These are phyloP conservation scores for Cercospora sojina DNA, from an alignment of 2,329 filamentous ascomycete genomes.

Conservation along the genomic window DNA sequence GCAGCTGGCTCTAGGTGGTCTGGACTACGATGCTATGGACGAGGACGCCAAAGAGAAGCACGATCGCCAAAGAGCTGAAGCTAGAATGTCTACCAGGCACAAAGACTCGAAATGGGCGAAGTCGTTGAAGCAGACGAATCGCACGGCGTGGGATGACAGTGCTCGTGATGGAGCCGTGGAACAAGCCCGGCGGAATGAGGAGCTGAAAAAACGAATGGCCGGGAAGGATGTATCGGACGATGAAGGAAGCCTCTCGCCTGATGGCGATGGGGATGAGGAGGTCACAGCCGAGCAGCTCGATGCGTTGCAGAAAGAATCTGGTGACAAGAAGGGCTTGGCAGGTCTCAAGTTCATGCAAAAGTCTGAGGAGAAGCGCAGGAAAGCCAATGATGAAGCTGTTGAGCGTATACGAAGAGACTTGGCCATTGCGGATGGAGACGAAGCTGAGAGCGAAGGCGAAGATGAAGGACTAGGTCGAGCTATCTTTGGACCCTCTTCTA, in stretches of 20 bases:
- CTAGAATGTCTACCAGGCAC: slow-evolving; percentile 81
- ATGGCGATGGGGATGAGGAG: slow-evolving; percentile 60
- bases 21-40: slow-evolving; percentile 60
- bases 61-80: slow-evolving; percentile 75
- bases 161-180: slow-evolving; percentile 75
- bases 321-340: slow-evolving; percentile 62
- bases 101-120: slow-evolving; percentile 92
- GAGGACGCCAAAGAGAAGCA: slow-evolving; percentile 62
- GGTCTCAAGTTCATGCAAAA: slow-evolving; percentile 94
- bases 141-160: slow-evolving; percentile 84
- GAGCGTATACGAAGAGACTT: slow-evolving; percentile 64
- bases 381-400: slow-evolving; percentile 72
- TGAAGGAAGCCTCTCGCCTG: slow-evolving; percentile 51
- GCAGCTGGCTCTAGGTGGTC: slow-evolving; percentile 54
- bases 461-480: slow-evolving; percentile 66
- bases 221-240: slow-evolving; percentile 59
- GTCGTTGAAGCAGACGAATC: slow-evolving; percentile 72
- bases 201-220: slow-evolving; percentile 75
- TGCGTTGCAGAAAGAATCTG: slow-evolving; percentile 40
- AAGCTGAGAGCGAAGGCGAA: slow-evolving; percentile 53
- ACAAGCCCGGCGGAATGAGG: slow-evolving; percentile 78
- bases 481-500: slow-evolving; percentile 59
- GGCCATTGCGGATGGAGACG: slow-evolving; percentile 59
- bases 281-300: slow-evolving; percentile 48
- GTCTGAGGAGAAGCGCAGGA: slow-evolving; percentile 74